Percentiles rank a stretch among this genome's conserved stretches.
phyloP scores from a whole-genome alignment of 1,284 basidiomycete genomes.

The Ceratobasidium sp. region DNA sequence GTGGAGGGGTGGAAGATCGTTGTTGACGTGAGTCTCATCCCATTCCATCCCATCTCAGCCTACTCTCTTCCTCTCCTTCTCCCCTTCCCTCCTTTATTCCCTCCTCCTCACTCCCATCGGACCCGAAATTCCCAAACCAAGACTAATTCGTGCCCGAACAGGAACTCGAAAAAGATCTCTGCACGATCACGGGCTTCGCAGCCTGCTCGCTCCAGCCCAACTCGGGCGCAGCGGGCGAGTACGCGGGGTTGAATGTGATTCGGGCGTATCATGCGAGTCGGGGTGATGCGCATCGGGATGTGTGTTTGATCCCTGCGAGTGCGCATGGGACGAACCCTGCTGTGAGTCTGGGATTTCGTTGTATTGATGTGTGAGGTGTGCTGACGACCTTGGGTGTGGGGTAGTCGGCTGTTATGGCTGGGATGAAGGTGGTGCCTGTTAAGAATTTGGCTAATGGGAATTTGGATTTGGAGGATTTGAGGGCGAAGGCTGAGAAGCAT shows the following conservation, averaged over 20 bases:
- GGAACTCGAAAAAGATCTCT: conserved; percentile 93
- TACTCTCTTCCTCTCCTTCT: background rate
- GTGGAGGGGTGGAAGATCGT: conserved; percentile 88
- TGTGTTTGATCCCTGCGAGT: conserved; percentile 95
- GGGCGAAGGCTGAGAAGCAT: conserved; percentile 90
- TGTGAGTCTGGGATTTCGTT: conserved; percentile 62
- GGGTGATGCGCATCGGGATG: conserved; percentile 87
- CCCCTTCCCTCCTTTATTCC: too few species aligned
- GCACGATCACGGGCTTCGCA: conserved; percentile 95
- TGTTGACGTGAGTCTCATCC: conserved; percentile 71
- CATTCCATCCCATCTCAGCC: too few species aligned
- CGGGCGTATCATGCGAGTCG: conserved; percentile 93
- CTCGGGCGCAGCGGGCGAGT: conserved; percentile 96
- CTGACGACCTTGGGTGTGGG: conserved; percentile 26
- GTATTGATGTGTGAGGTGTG: conserved; percentile 6
- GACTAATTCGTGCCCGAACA: conserved; percentile 54
- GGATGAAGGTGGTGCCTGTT: conserved; percentile 94
- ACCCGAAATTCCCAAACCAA: conserved; percentile 13
- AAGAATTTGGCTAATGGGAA: conserved; percentile 91
- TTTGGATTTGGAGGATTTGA: conserved; percentile 89
- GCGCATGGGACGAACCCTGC: conserved; percentile 98
- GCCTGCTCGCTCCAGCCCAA: conserved; percentile 97
- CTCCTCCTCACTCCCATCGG: too few species aligned
- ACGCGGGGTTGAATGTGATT: conserved; percentile 93
- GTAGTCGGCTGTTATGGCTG: conserved; percentile 97